phyloP scores from a whole-genome alignment of 768 basidiomycete species.

The Lentinula boryana region DNA sequence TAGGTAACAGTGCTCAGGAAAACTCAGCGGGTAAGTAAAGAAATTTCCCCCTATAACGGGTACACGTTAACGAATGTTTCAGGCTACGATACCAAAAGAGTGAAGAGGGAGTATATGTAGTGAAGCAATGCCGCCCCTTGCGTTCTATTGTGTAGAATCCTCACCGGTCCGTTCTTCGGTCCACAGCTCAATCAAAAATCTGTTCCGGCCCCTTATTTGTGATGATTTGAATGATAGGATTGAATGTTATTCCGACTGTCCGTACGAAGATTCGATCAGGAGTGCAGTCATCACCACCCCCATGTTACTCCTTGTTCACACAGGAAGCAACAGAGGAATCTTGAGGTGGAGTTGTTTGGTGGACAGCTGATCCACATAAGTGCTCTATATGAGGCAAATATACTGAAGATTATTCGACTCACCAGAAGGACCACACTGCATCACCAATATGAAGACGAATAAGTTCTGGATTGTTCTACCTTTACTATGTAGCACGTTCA shows the following conservation, averaged over 20 bases:
- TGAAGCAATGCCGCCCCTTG: neutral
- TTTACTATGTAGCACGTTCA: neutral
- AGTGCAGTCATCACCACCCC: neutral
- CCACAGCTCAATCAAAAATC: neutral
- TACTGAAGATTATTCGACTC: neutral
- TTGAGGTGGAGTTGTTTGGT: neutral
- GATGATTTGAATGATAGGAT: neutral
- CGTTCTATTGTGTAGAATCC: neutral
- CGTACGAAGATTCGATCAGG: neutral
- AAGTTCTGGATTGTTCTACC: neutral
- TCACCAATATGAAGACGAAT: neutral
- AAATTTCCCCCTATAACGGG: neutral
- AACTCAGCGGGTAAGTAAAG: neutral
- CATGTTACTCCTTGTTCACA: neutral
- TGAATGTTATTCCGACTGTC: neutral
- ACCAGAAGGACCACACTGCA: neutral
- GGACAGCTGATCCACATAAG: neutral
- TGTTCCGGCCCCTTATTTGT: neutral
- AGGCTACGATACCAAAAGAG: neutral
- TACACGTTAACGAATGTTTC: neutral
- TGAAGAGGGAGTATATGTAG: neutral
- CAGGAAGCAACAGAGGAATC: neutral
- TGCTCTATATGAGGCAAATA: neutral
- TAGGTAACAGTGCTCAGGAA: no score
- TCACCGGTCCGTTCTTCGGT: neutral